Conservation (phyloP, 306 rosid species). For the Chamaecrista fasciculata region DNA sequence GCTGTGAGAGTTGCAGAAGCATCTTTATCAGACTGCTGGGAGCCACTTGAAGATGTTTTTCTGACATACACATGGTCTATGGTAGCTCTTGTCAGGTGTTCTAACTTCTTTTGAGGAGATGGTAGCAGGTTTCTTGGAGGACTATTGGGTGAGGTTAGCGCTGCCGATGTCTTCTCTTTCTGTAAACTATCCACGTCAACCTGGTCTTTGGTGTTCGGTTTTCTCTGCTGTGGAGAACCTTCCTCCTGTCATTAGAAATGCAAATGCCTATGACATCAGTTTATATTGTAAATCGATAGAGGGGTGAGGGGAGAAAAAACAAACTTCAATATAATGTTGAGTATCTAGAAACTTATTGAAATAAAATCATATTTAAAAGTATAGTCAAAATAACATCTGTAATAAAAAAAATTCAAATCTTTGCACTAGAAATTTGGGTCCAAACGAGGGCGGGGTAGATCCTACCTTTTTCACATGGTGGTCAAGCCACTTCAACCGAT, state of each 20-base stretch:
- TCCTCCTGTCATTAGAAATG: conserved; percentile 56
- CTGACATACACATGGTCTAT: conserved; percentile 43
- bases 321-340: conserved; percentile 1
- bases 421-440: background rate
- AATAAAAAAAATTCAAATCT: background rate
- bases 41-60: conserved; percentile 45
- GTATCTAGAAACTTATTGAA: background rate
- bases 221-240: conserved; percentile 53
- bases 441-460: conserved; percentile 8
- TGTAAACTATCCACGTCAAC: conserved; percentile 45
- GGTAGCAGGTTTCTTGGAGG: conserved; percentile 47
- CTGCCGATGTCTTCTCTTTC: conserved; percentile 57
- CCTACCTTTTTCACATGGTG: conserved; percentile 63
- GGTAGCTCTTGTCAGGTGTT: conserved; percentile 39
- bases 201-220: conserved; percentile 51
- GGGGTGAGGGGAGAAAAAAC: background rate
- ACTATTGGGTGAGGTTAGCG: conserved; percentile 53
- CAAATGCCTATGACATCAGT: conserved; percentile 24
- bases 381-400: background rate
- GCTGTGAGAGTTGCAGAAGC: conserved; percentile 41
- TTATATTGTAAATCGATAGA: background rate
- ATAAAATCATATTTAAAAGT: background rate
- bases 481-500: conserved; percentile 55
- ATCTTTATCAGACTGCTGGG: conserved; percentile 53
- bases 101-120: conserved; percentile 42